Percentiles rank a stretch among this genome's conserved stretches.
Conservation (phyloP, 306 rosid species). For the Inga laurina region DNA sequence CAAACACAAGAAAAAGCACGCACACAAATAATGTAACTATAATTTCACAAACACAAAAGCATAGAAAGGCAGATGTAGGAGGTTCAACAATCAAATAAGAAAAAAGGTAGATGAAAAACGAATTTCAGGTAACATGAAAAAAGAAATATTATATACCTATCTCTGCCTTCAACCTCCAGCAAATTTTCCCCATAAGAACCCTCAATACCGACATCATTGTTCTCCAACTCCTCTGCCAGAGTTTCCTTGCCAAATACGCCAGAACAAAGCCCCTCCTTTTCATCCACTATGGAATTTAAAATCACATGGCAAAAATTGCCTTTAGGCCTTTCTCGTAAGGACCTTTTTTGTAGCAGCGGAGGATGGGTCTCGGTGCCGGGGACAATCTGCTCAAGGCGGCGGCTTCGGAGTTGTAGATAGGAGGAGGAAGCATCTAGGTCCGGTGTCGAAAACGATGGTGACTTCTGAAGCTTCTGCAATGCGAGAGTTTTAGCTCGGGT, state of each 20-base stretch:
- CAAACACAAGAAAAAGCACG: not conserved
- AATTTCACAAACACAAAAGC: not conserved
- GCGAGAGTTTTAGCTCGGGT: constrained; percentile 79
- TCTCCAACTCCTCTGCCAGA: constrained; percentile 26
- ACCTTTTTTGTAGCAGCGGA: constrained; percentile 22
- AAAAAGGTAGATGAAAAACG: not conserved
- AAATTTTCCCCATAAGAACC: constrained; percentile 64
- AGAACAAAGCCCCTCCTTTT: constrained; percentile 1
- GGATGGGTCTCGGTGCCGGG: constrained; percentile 10
- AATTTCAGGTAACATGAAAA: not conserved
- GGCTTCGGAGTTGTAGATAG: constrained; percentile 81
- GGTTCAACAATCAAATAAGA: not conserved
- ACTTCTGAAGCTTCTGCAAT: constrained; percentile 53
- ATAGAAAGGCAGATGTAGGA: not conserved
- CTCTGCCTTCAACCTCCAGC: constrained; percentile 48
- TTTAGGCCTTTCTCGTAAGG: constrained; percentile 26
- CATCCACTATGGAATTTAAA: constrained; percentile 33
- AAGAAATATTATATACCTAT: constrained; percentile 46
- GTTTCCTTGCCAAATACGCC: constrained; percentile 9
- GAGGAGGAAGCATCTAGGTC: constrained; percentile 40
- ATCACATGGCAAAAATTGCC: not conserved
- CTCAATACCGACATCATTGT: constrained; percentile 42
- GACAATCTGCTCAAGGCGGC: constrained; percentile 68
- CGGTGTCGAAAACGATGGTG: not conserved
- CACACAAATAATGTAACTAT: not conserved